Evolutionary conservation across 2,329 filamentous ascomycete species (phyloP).

Genomic region (Lasiodiplodia gonubiensis): DNA sequence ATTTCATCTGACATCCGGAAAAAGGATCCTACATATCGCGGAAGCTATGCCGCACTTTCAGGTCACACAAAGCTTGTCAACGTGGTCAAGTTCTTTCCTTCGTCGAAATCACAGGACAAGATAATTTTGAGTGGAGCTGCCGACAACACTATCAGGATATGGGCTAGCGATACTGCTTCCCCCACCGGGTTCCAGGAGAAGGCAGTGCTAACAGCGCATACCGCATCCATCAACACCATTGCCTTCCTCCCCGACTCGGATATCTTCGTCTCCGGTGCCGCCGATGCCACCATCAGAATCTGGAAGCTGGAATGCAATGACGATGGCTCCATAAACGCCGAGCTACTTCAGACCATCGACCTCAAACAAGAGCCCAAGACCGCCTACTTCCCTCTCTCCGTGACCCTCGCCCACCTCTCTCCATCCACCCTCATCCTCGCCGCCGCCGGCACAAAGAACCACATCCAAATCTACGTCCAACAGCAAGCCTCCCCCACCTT

Average conservation of each 20-base stretch:
- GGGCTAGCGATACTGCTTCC: conserved; percentile 47
- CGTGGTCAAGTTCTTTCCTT: conserved; percentile 77
- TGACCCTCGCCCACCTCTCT: conserved; percentile 70
- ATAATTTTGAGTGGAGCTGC: conserved; percentile 80
- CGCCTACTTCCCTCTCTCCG: conserved; percentile 79
- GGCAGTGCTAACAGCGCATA: conserved; percentile 67
- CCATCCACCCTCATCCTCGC: conserved; percentile 70
- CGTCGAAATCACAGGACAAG: conserved; percentile 53
- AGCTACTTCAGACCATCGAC: conserved; percentile 37
- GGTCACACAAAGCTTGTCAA: conserved; percentile 84
- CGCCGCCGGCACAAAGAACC: conserved; percentile 81
- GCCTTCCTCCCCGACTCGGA: conserved; percentile 52
- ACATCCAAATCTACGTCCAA: conserved; percentile 79
- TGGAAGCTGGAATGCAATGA: conserved; percentile 66
- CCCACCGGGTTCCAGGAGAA: conserved; percentile 47
- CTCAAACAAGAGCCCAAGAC: conserved; percentile 65
- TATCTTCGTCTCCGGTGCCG: conserved; percentile 64
- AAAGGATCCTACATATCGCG: conserved; percentile 52
- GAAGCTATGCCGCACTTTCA: conserved; percentile 70
- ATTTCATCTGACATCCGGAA: background rate
- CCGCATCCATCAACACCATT: conserved; percentile 74
- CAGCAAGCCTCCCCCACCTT: conserved; percentile 63
- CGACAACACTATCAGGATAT: conserved; percentile 76
- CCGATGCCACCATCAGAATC: conserved; percentile 66
- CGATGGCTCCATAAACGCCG: conserved; percentile 36